Conservation (phyloP, 495 filamentous ascomycete genomes). For the Rhypophila decipiens region DNA sequence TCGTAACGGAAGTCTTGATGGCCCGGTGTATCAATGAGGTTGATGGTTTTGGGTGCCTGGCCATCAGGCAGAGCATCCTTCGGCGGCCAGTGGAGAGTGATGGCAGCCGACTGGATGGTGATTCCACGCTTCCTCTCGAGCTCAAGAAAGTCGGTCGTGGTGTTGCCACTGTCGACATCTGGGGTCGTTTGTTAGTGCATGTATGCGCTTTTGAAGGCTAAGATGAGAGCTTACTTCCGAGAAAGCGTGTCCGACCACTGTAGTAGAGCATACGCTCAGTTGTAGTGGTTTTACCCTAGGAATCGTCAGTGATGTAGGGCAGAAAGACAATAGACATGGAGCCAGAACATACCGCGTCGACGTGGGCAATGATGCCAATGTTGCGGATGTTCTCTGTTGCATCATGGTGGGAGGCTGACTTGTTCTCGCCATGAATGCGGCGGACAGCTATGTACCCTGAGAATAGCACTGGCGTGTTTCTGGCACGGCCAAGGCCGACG, state of each 20-base stretch:
- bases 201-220: too few relatives aligned
- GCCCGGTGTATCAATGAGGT: slow-evolving; percentile 95
- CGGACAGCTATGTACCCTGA: background rate
- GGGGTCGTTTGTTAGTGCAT: slow-evolving; percentile 11
- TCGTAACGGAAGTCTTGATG: slow-evolving; percentile 99
- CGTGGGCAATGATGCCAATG: slow-evolving; percentile 98
- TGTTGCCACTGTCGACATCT: slow-evolving; percentile 97
- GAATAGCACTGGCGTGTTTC: slow-evolving; percentile 4
- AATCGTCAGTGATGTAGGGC: slow-evolving; percentile 3
- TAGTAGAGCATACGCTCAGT: slow-evolving; percentile 99
- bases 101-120: slow-evolving; percentile 95
- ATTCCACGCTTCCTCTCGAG: slow-evolving; percentile 91
- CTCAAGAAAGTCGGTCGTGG: slow-evolving; percentile 95
- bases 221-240: slow-evolving; percentile 61
- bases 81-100: slow-evolving; percentile 80
- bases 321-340: background rate
- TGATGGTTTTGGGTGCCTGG: slow-evolving; percentile 54
- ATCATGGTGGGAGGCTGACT: slow-evolving; percentile 24
- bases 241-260: slow-evolving; percentile 77
- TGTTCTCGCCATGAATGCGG: slow-evolving; percentile 4
- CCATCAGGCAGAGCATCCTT: slow-evolving; percentile 24
- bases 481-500: background rate
- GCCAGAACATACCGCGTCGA: slow-evolving; percentile 69
- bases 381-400: slow-evolving; percentile 62
- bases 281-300: slow-evolving; percentile 92